These are phyloP conservation scores for Didymella arachidicola DNA, from an alignment of 2,329 filamentous ascomycete genomes.

Conservation along the genomic window DNA sequence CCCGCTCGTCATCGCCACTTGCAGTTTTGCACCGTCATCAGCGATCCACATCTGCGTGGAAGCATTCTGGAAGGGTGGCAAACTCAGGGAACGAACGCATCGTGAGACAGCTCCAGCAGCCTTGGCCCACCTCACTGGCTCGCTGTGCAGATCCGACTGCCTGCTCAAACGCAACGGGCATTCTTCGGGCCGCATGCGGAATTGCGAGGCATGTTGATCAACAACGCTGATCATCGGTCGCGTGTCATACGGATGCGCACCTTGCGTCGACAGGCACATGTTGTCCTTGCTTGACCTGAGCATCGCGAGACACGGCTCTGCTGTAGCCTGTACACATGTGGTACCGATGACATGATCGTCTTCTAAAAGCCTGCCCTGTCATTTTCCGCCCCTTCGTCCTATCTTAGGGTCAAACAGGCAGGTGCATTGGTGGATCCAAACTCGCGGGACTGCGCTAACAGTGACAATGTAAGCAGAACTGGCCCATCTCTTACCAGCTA, in stretches of 20 bases:
- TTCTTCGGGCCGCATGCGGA: constrained; percentile 19
- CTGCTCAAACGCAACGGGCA: constrained; percentile 6
- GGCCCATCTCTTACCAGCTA: constrained; percentile 16
- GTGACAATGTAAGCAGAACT: constrained; percentile 27
- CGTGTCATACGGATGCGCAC: constrained; percentile 9
- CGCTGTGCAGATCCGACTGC: constrained; percentile 11
- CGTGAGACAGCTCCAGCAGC: constrained; percentile 14
- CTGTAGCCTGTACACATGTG: background rate
- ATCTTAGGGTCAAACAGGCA: constrained; percentile 27
- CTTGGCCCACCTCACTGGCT: constrained; percentile 15
- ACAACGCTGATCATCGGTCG: constrained; percentile 13
- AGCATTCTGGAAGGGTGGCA: constrained; percentile 19
- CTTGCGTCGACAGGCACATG: constrained; percentile 5
- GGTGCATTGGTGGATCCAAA: constrained; percentile 19
- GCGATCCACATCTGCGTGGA: constrained; percentile 19
- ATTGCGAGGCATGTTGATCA: constrained; percentile 16
- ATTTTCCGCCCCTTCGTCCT: constrained; percentile 4
- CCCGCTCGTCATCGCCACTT: constrained; percentile 18
- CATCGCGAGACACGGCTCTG: background rate
- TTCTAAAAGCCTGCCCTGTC: constrained; percentile 8
- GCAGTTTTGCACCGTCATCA: constrained; percentile 26
- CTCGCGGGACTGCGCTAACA: constrained; percentile 23
- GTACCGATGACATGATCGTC: constrained; percentile 7
- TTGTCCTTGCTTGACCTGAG: constrained; percentile 10
- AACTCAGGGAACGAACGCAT: constrained; percentile 2